These are phyloP conservation scores for Cyclospora cayetanensis DNA, from an alignment of 169 alveolate species.

Conservation along the genomic window DNA sequence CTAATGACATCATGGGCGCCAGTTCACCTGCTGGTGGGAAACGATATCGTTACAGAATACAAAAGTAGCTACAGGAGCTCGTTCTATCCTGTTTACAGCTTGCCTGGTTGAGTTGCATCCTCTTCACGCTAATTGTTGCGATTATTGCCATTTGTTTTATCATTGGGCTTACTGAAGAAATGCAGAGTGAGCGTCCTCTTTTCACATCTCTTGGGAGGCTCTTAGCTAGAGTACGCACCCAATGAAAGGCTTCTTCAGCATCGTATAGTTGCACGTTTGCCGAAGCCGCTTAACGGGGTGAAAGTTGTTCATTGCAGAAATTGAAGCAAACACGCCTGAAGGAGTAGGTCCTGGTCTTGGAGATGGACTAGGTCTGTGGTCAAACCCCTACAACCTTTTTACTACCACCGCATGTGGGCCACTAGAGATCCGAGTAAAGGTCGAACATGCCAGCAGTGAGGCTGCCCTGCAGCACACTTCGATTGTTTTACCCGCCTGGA, in stretches of 20 bases:
- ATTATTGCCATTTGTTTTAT: constrained; percentile 12
- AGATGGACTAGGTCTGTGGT: constrained; percentile 10
- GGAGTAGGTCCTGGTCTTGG: background rate
- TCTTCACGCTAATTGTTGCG: constrained; percentile 9
- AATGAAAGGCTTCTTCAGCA: too few species aligned
- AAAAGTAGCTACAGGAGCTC: too few species aligned
- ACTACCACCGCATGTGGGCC: constrained; percentile 70
- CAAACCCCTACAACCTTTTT: constrained; percentile 58
- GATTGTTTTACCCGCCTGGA: too few species aligned
- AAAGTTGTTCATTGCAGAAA: background rate
- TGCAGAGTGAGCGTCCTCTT: background rate
- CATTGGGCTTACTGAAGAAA: background rate
- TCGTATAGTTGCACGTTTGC: too few species aligned
- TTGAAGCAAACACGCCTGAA: constrained; percentile 30
- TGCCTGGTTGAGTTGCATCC: constrained; percentile 56
- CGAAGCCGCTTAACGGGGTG: too few species aligned
- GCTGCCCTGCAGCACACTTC: background rate
- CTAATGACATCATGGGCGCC: too few species aligned
- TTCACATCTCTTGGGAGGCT: too few species aligned
- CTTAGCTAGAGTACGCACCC: too few species aligned
- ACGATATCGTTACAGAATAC: too few species aligned
- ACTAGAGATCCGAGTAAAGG: constrained; percentile 40
- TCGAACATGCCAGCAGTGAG: constrained; percentile 70
- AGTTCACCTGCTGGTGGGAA: too few species aligned
- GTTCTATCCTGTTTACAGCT: constrained; percentile 61